Conservation (phyloP, 2,329 filamentous ascomycete species). For the Aspergillus carbonarius region DNA sequence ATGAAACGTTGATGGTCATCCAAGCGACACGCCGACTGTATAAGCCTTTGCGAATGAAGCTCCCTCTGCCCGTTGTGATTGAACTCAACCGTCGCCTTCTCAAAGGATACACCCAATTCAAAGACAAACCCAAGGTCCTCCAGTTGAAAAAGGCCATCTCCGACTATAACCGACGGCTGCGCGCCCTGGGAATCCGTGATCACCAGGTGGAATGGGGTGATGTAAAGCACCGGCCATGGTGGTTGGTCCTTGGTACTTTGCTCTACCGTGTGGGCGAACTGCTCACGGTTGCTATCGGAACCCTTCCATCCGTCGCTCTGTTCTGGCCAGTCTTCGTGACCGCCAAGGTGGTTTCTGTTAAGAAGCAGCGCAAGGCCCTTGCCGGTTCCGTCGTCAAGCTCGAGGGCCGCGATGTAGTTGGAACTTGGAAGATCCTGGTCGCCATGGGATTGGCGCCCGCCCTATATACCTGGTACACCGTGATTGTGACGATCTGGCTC, state of each 20-base stretch:
- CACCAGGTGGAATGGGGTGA: constrained; percentile 80
- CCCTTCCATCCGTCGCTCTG: constrained; percentile 80
- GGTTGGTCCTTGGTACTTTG: constrained; percentile 70
- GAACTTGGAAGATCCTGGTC: constrained; percentile 92
- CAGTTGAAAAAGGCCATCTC: constrained; percentile 72
- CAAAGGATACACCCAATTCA: constrained; percentile 88
- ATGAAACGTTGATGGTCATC: constrained; percentile 94
- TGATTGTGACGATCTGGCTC: constrained; percentile 71
- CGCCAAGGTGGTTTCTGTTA: constrained; percentile 76
- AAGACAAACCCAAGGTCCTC: constrained; percentile 81
- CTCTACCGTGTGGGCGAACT: constrained; percentile 80
- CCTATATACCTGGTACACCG: constrained; percentile 78
- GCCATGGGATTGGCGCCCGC: constrained; percentile 78
- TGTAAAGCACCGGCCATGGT: constrained; percentile 64
- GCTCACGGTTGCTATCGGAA: constrained; percentile 70
- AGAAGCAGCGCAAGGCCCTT: constrained; percentile 79
- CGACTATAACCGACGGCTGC: constrained; percentile 82
- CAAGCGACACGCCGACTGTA: constrained; percentile 92
- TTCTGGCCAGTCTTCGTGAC: constrained; percentile 87
- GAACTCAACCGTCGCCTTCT: constrained; percentile 90
- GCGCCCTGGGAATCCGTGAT: constrained; percentile 82
- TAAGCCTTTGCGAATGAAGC: constrained; percentile 89
- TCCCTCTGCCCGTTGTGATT: constrained; percentile 87
- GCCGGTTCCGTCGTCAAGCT: constrained; percentile 87
- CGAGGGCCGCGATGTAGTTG: constrained; percentile 83